Conservation (phyloP, 345 rosid genomes). For the Heritiera fomes region DNA sequence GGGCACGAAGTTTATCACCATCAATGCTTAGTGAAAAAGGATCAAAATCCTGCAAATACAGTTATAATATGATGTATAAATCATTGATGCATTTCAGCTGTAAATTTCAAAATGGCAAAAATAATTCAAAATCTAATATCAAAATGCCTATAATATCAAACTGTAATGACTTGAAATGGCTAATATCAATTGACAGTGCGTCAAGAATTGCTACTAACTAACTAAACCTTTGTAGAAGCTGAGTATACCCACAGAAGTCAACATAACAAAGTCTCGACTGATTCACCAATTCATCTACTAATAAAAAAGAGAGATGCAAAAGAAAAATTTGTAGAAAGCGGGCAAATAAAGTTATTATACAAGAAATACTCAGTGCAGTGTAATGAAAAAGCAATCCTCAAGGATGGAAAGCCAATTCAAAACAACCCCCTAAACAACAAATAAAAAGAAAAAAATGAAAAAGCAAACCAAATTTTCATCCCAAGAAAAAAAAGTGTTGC, state of each 20-base stretch:
- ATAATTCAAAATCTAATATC: not conserved
- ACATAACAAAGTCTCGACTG: not conserved
- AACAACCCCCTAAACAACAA: not conserved
- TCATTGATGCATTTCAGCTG: not conserved
- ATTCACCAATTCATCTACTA: not conserved
- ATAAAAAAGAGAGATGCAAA: not conserved
- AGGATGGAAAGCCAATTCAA: not conserved
- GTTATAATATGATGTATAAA: conserved; percentile 3
- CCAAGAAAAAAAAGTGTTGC: not conserved
- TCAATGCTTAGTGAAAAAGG: conserved; percentile 83
- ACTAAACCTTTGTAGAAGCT: not conserved
- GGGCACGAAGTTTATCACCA: conserved; percentile 88
- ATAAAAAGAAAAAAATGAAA: not conserved
- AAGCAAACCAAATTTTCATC: not conserved
- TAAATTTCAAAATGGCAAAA: conserved; percentile 14
- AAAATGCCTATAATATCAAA: not conserved
- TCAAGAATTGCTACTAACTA: not conserved
- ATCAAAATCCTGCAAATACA: conserved; percentile 78
- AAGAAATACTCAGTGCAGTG: too few relatives aligned
- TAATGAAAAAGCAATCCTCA: not conserved
- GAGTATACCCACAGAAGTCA: not conserved
- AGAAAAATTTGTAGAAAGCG: not conserved
- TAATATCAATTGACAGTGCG: not conserved
- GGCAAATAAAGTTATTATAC: too few relatives aligned
- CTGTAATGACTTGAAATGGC: not conserved